phyloP scores from a whole-genome alignment of 1,284 basidiomycete genomes.

The Tremellales sp. region DNA sequence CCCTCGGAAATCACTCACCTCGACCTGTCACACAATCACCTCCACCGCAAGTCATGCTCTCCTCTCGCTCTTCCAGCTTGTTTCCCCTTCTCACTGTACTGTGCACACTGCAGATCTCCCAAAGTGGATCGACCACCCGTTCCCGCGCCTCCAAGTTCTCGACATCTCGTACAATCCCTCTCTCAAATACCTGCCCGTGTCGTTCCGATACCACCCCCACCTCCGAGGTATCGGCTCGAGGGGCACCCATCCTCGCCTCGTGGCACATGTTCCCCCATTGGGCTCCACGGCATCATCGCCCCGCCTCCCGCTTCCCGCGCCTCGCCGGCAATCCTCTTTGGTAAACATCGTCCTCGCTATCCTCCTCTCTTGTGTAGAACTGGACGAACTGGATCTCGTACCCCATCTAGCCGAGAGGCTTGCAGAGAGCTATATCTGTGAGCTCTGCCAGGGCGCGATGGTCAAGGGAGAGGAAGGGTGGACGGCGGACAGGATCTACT shows the following conservation, averaged over 20 bases:
- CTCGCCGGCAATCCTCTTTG: neutral
- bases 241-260: neutral
- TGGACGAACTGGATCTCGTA: no score
- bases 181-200: neutral
- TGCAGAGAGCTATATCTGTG: no score
- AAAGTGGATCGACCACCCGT: slow-evolving; percentile 3
- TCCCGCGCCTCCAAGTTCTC: slow-evolving; percentile 9
- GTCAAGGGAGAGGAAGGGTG: no score
- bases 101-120: slow-evolving; percentile 1
- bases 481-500: no score
- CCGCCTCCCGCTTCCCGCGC: neutral
- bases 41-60: slow-evolving; percentile 1
- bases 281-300: neutral
- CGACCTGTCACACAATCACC: slow-evolving; percentile 12
- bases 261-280: neutral
- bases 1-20: slow-evolving; percentile 2
- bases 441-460: no score
- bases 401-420: no score
- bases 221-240: neutral
- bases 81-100: neutral
- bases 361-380: no score
- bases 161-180: slow-evolving; percentile 5
- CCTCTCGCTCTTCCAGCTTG: neutral
- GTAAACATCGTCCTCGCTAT: neutral
- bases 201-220: neutral